phyloP scores from a whole-genome alignment of 768 basidiomycete species.

The Strobilomyces echinocephalus region DNA sequence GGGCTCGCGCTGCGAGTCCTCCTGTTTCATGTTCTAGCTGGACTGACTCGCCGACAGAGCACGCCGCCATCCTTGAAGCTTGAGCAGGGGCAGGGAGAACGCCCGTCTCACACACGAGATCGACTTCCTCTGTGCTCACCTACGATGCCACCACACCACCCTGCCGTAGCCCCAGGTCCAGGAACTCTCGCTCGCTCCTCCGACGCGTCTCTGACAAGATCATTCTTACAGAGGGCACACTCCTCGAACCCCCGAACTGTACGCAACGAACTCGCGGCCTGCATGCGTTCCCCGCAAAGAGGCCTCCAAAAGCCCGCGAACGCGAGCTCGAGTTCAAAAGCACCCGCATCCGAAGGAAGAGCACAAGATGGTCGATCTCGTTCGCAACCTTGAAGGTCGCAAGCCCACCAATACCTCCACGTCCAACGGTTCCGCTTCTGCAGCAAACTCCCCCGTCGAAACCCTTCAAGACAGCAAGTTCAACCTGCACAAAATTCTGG shows the following conservation, averaged over 20 bases:
- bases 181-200: slow-evolving; percentile 64
- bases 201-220: slow-evolving; percentile 68
- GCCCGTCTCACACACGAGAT: slow-evolving; percentile 52
- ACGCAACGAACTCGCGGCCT: too few relatives aligned
- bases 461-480: slow-evolving; percentile 46
- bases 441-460: slow-evolving; percentile 26
- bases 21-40: accelerated
- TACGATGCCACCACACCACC: slow-evolving; percentile 40
- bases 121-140: slow-evolving; percentile 47
- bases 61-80: too few relatives aligned
- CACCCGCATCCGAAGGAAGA: slow-evolving; percentile 55
- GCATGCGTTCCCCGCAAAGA: too few relatives aligned
- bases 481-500: slow-evolving; percentile 44
- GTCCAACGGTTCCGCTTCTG: slow-evolving; percentile 12
- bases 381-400: slow-evolving; percentile 56
- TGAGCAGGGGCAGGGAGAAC: slow-evolving; percentile 62
- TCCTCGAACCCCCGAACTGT: too few relatives aligned
- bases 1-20: slow-evolving; percentile 27
- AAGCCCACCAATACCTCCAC: slow-evolving; percentile 19
- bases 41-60: too few relatives aligned
- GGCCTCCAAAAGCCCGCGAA: too few relatives aligned
- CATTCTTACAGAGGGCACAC: slow-evolving; percentile 52
- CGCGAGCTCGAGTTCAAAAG: slow-evolving; percentile 38
- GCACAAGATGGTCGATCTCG: slow-evolving; percentile 55
- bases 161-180: slow-evolving; percentile 37